These are phyloP conservation scores for Sphagnum fallax DNA, from an alignment of 228 moss, liverwort and hornwort genomes.

Conservation along the genomic window DNA sequence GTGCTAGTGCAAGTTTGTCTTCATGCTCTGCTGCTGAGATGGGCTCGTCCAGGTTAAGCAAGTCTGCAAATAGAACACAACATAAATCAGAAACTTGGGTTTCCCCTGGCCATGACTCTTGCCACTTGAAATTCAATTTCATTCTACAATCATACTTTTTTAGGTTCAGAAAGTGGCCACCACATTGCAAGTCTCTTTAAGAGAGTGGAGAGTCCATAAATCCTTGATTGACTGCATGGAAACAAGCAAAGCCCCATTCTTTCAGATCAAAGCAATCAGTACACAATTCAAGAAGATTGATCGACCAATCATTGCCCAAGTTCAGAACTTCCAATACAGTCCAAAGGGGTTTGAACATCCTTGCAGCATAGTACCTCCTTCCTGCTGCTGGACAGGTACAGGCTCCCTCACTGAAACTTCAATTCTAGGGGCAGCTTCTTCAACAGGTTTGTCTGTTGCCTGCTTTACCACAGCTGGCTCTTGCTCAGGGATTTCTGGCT, in stretches of 20 bases:
- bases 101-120: too few relatives aligned
- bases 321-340: background rate
- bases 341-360: background rate
- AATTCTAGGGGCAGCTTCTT: background rate
- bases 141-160: background rate
- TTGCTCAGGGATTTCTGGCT: constrained; percentile 17
- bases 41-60: constrained; percentile 48
- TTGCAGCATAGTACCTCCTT: constrained; percentile 7
- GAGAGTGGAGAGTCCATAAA: background rate
- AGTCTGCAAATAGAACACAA: constrained; percentile 13
- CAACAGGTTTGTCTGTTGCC: background rate
- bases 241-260: too few relatives aligned
- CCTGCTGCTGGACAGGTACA: constrained; percentile 6
- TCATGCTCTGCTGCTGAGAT: constrained; percentile 67
- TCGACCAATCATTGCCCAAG: too few relatives aligned
- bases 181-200: too few relatives aligned
- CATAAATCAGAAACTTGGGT: background rate
- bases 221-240: background rate
- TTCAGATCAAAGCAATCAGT: too few relatives aligned
- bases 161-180: background rate
- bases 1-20: constrained; percentile 74
- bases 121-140: too few relatives aligned
- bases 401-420: background rate
- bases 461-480: background rate
- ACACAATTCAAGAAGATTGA: too few relatives aligned